A percentile compares a stretch with the other conserved stretches of the same genome.
Evolutionary conservation across 2,329 filamentous ascomycete species (phyloP).

Genomic region (Talaromyces sp.): DNA sequence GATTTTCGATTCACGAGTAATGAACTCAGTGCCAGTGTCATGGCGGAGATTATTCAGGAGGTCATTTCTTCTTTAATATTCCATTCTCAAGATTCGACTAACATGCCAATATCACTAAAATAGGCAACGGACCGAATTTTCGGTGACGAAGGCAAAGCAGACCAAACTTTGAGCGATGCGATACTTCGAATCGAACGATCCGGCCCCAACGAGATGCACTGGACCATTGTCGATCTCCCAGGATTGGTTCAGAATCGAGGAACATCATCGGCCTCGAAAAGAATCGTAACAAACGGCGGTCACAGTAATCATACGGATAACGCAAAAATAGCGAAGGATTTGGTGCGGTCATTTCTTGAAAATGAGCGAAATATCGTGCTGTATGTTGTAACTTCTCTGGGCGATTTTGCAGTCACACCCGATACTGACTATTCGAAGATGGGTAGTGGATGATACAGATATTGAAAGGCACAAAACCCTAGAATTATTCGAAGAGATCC

Average conservation of each 20-base stretch:
- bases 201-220: conserved; percentile 15
- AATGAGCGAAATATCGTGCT: conserved; percentile 16
- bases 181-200: conserved; percentile 14
- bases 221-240: conserved; percentile 18
- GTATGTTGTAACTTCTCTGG: neutral
- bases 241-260: conserved; percentile 15
- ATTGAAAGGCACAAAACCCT: conserved; percentile 21
- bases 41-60: conserved; percentile 7
- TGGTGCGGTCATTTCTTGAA: conserved; percentile 16
- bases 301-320: neutral
- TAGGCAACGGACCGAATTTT: conserved; percentile 16
- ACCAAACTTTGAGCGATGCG: conserved; percentile 13
- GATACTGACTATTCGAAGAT: conserved; percentile 14
- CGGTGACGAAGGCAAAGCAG: neutral
- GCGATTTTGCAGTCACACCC: neutral
- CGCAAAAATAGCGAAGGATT: conserved; percentile 9
- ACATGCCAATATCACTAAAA: neutral
- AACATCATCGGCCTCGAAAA: neutral
- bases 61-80: neutral
- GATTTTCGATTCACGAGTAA: conserved; percentile 10
- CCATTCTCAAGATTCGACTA: neutral
- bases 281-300: neutral
- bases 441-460: conserved; percentile 23
- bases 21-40: conserved; percentile 3
- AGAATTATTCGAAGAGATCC: conserved; percentile 18